Evolutionary conservation across 2,329 filamentous ascomycete species (phyloP).

Genomic region (Onygena corvina): DNA sequence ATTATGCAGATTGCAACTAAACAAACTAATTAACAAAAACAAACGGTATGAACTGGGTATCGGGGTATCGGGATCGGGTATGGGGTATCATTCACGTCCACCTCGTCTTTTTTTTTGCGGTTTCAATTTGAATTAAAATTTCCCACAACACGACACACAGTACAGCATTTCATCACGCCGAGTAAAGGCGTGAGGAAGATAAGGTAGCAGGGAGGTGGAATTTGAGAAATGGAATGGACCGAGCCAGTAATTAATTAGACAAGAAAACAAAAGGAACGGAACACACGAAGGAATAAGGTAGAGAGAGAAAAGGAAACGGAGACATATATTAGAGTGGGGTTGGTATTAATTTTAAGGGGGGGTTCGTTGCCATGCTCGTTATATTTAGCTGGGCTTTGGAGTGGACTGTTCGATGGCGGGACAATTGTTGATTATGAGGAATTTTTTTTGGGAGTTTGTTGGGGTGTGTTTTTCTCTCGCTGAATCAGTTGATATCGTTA

Average conservation of each 20-base stretch:
- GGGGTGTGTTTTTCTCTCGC: conserved; percentile 1
- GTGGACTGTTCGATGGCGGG: not conserved
- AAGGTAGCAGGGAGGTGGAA: not conserved
- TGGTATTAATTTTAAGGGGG: not conserved
- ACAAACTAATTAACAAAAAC: conserved; percentile 3
- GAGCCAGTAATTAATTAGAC: conserved; percentile 7
- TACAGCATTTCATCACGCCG: not conserved
- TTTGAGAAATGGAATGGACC: not conserved
- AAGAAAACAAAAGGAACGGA: conserved; percentile 8
- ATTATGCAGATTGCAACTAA: conserved; percentile 2
- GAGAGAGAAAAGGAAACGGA: not conserved
- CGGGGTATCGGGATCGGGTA: conserved; percentile 13
- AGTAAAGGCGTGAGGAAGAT: not conserved
- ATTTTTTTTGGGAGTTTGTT: conserved; percentile 4
- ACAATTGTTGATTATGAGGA: too few relatives aligned
- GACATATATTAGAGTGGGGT: conserved; percentile 7
- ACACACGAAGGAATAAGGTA: conserved; percentile 3
- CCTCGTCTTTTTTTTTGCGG: conserved; percentile 15
- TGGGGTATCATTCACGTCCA: conserved; percentile 18
- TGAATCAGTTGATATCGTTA: conserved; percentile 9
- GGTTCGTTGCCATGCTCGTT: conserved; percentile 5
- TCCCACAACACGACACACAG: conserved; percentile 14
- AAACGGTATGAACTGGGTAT: conserved; percentile 16
- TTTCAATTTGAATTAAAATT: conserved; percentile 4
- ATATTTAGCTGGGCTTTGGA: not conserved